A percentile compares a stretch with the other conserved stretches of the same genome.
Evolutionary conservation across 176 grass and related monocot species (phyloP).

Genomic region (Cenchrus americanus): DNA sequence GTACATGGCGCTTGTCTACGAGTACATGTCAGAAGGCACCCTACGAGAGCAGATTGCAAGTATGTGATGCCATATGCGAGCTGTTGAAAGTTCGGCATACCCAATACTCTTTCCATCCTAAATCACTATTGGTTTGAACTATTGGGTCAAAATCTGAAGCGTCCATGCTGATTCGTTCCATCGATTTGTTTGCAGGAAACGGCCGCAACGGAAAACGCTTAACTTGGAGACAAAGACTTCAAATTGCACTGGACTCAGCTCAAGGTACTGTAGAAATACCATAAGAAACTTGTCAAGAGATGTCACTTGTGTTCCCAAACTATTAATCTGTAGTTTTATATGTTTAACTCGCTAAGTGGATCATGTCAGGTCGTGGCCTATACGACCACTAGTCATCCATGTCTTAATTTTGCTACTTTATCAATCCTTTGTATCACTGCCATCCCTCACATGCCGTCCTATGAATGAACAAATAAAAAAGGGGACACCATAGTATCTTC

Average conservation of each 20-base stretch:
- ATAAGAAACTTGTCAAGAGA: too few species aligned
- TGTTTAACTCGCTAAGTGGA: too few species aligned
- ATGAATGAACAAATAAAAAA: too few species aligned
- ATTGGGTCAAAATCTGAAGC: neutral
- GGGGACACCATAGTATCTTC: too few species aligned
- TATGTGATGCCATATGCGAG: neutral
- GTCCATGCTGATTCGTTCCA: neutral
- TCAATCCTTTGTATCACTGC: too few species aligned
- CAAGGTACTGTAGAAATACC: slow-evolving; percentile 21
- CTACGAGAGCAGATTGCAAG: slow-evolving; percentile 41
- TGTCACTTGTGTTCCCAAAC: neutral
- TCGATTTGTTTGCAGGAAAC: slow-evolving; percentile 33
- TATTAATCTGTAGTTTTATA: neutral
- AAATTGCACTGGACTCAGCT: slow-evolving; percentile 49
- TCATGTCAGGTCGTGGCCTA: too few species aligned
- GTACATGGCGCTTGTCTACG: slow-evolving; percentile 57
- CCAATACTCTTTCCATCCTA: too few species aligned
- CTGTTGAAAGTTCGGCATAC: neutral
- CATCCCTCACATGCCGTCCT: too few species aligned
- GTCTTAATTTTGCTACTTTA: too few species aligned
- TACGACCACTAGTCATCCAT: too few species aligned
- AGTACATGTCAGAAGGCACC: slow-evolving; percentile 70
- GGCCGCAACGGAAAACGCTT: neutral
- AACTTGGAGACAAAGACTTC: slow-evolving; percentile 53
- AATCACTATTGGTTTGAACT: too few species aligned